These are phyloP conservation scores for Guyanaporus albipodus DNA, from an alignment of 768 basidiomycete genomes.

Conservation along the genomic window DNA sequence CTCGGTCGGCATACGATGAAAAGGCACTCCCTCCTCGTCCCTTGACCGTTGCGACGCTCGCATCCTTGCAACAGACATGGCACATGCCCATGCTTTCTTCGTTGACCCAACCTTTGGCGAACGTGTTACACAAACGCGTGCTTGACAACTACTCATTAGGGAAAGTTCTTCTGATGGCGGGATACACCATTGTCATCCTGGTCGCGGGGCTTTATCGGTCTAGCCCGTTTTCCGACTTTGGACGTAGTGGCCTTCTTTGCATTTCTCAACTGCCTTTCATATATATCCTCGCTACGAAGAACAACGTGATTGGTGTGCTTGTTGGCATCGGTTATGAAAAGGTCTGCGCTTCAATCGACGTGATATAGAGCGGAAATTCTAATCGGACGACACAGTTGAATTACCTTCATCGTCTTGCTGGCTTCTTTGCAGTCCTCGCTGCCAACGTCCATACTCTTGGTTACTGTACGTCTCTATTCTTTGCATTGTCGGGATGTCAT, in stretches of 20 bases:
- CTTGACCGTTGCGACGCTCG: background rate
- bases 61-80: constrained; percentile 14
- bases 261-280: constrained; percentile 61
- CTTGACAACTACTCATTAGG: constrained; percentile 49
- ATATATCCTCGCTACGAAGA: constrained; percentile 64
- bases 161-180: constrained; percentile 42
- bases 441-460: constrained; percentile 57
- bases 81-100: constrained; percentile 38
- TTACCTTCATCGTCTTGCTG: constrained; percentile 69
- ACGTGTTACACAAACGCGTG: constrained; percentile 41
- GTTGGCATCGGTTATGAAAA: constrained; percentile 67
- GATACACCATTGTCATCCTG: constrained; percentile 43
- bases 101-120: constrained; percentile 41
- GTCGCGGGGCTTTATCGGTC: constrained; percentile 51
- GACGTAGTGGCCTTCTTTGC: constrained; percentile 50
- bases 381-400: constrained; percentile 49
- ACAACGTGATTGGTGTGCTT: constrained; percentile 55
- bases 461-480: constrained; percentile 41
- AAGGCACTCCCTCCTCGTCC: constrained; percentile 17
- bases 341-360: constrained; percentile 31
- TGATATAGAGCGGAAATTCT: background rate
- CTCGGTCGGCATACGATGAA: constrained; percentile 7
- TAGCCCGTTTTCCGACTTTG: constrained; percentile 46
- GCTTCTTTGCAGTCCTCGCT: constrained; percentile 51
- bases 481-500: background rate